These are phyloP conservation scores for Naganishia cerealis DNA, from an alignment of 1,284 basidiomycete genomes.

Conservation along the genomic window DNA sequence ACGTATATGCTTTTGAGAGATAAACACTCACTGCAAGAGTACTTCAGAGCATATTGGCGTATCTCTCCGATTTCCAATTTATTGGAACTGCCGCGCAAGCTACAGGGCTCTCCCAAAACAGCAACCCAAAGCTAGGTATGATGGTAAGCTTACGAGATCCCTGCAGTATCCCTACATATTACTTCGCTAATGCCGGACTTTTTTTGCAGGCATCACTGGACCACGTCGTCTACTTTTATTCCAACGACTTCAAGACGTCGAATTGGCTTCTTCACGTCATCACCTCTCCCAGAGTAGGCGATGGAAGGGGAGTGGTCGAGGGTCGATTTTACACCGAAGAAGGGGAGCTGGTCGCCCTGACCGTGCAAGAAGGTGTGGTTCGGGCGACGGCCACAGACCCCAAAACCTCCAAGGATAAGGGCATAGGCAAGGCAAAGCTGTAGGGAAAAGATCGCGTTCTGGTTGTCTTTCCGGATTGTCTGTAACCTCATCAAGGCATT, in stretches of 20 bases:
- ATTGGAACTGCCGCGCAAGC: slow-evolving; percentile 67
- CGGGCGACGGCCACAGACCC: slow-evolving; percentile 40
- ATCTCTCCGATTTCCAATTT: slow-evolving; percentile 79
- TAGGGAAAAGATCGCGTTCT: neutral
- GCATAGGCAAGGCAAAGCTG: slow-evolving; percentile 18
- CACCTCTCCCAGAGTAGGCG: slow-evolving; percentile 65
- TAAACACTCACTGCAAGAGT: neutral
- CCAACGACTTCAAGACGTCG: slow-evolving; percentile 70
- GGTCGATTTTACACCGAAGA: slow-evolving; percentile 73
- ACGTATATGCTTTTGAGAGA: neutral
- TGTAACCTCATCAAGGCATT: neutral
- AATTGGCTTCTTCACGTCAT: slow-evolving; percentile 81
- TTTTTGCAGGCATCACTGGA: slow-evolving; percentile 70
- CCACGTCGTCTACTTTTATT: slow-evolving; percentile 80
- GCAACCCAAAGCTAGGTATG: slow-evolving; percentile 63
- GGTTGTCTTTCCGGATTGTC: neutral
- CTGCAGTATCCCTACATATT: neutral
- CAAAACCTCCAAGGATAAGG: slow-evolving; percentile 4
- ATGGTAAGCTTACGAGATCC: slow-evolving; percentile 57
- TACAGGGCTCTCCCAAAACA: slow-evolving; percentile 62
- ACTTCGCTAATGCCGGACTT: slow-evolving; percentile 11
- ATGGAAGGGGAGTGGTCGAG: slow-evolving; percentile 71
- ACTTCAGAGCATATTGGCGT: slow-evolving; percentile 77
- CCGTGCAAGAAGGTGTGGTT: slow-evolving; percentile 75
- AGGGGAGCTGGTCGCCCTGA: slow-evolving; percentile 72